Evolutionary conservation across 192 early-diverging fungal species (phyloP).

Genomic region (Coemansia sp.): DNA sequence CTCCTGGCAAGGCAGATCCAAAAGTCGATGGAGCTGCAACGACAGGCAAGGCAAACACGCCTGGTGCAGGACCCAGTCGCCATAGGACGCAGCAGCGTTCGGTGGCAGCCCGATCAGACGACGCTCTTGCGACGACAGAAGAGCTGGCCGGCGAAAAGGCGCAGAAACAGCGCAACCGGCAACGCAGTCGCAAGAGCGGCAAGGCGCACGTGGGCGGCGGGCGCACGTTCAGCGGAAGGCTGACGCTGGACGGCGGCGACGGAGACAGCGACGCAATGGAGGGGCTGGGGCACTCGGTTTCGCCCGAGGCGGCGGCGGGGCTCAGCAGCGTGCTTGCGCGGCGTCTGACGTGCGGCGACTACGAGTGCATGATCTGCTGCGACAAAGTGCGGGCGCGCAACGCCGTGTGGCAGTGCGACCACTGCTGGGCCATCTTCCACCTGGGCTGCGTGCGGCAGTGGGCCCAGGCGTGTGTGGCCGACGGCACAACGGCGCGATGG

Average conservation of each 20-base stretch:
- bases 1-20: not conserved
- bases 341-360: slow-evolving; percentile 67
- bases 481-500: slow-evolving; percentile 58
- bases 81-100: not conserved
- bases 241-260: slow-evolving; percentile 19
- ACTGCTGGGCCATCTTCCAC: slow-evolving; percentile 92
- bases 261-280: slow-evolving; percentile 6
- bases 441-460: slow-evolving; percentile 82
- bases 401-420: slow-evolving; percentile 82
- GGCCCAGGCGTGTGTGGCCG: slow-evolving; percentile 64
- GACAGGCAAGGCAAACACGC: not conserved
- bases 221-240: slow-evolving; percentile 36
- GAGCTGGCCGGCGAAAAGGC: not conserved
- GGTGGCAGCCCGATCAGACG: not conserved
- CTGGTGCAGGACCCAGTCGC: not conserved
- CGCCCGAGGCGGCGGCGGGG: slow-evolving; percentile 9
- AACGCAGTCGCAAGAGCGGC: slow-evolving; percentile 21
- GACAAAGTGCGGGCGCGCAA: slow-evolving; percentile 75
- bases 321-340: slow-evolving; percentile 66
- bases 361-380: slow-evolving; percentile 98
- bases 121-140: not conserved
- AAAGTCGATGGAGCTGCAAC: not conserved
- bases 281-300: not conserved
- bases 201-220: slow-evolving; percentile 43
- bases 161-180: not conserved